Evolutionary conservation across 495 filamentous ascomycete species (phyloP).

Genomic region (Penicillium herquei): DNA sequence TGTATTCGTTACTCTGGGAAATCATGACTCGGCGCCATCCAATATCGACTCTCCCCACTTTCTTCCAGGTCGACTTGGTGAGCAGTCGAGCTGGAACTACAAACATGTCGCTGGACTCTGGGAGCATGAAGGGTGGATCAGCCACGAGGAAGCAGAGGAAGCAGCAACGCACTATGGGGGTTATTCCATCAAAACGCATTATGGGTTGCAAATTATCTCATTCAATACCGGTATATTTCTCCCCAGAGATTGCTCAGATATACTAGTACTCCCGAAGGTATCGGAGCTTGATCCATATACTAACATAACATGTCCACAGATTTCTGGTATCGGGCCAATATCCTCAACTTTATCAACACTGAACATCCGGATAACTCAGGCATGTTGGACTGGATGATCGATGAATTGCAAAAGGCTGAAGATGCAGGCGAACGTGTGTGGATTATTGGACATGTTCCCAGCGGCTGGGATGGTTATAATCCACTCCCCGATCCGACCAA

Average conservation of each 20-base stretch:
- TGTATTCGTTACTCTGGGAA: constrained; percentile 52
- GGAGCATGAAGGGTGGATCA: constrained; percentile 53
- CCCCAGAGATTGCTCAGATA: not conserved
- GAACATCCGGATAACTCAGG: constrained; percentile 50
- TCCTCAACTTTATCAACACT: constrained; percentile 46
- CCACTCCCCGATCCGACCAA: constrained; percentile 50
- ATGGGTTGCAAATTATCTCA: constrained; percentile 49
- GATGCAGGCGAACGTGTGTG: constrained; percentile 51
- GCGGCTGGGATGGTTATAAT: constrained; percentile 52
- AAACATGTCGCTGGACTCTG: constrained; percentile 50
- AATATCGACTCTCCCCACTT: constrained; percentile 50
- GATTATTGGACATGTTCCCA: constrained; percentile 54
- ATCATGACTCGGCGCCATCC: constrained; percentile 55
- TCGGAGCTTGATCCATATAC: not conserved
- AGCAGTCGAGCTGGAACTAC: constrained; percentile 58
- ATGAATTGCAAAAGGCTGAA: constrained; percentile 53
- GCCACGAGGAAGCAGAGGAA: constrained; percentile 34
- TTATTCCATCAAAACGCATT: constrained; percentile 49
- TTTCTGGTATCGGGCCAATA: constrained; percentile 51
- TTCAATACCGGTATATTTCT: constrained; percentile 48
- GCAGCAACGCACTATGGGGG: constrained; percentile 50
- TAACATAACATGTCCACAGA: constrained; percentile 34
- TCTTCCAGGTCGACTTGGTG: constrained; percentile 50
- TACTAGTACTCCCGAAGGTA: too few relatives aligned
- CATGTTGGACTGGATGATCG: constrained; percentile 49